phyloP scores from a whole-genome alignment of 129 eudicot genomes.

The Smallanthus sonchifolius region DNA sequence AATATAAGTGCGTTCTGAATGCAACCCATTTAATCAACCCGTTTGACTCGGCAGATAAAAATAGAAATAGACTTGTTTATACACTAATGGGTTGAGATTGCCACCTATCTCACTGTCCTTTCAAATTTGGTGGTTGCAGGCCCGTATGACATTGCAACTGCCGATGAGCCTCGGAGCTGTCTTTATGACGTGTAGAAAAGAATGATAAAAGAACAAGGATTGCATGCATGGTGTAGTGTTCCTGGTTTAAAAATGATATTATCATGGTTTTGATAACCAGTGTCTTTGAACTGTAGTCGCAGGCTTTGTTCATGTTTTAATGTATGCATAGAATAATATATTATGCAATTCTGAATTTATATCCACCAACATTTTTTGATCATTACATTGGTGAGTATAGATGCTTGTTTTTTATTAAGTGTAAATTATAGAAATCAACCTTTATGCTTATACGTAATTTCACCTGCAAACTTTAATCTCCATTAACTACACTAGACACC shows the following conservation, averaged over 20 bases:
- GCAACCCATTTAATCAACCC: background rate
- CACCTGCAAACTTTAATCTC: too few species aligned
- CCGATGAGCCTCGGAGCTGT: background rate
- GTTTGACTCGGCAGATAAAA: background rate
- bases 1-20: background rate
- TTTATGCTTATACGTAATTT: too few species aligned
- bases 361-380: background rate
- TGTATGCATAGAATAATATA: background rate
- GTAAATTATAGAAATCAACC: too few species aligned
- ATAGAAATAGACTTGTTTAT: background rate
- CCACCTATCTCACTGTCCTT: background rate
- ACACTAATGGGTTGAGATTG: background rate
- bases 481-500: too few species aligned
- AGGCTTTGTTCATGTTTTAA: constrained; percentile 6
- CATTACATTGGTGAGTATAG: background rate
- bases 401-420: too few species aligned
- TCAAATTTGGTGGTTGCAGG: constrained; percentile 16
- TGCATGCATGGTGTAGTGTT: background rate
- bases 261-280: constrained; percentile 1
- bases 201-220: background rate
- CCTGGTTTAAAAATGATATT: background rate
- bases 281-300: background rate
- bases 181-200: background rate
- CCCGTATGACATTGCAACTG: constrained; percentile 7
- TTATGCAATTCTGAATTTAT: background rate